These are phyloP conservation scores for Oryza glumipatula DNA, from an alignment of 176 grass and related monocot species.

Conservation along the genomic window DNA sequence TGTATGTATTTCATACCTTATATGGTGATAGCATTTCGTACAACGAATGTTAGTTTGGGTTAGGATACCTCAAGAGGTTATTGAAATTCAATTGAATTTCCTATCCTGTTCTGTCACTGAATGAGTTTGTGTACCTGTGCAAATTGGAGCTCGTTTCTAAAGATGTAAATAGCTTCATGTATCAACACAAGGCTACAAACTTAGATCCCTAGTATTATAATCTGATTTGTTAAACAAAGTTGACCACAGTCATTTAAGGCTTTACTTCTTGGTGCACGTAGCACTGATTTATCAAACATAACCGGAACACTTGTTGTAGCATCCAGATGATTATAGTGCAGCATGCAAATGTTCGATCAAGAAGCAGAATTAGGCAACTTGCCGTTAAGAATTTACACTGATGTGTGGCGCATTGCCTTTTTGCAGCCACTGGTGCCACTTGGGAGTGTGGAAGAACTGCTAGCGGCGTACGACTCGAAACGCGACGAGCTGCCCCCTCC, in stretches of 20 bases:
- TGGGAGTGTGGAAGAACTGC: conserved; percentile 91
- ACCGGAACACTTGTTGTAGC: background rate
- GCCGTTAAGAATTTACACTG: conserved; percentile 28
- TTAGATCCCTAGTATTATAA: background rate
- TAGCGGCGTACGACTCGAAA: conserved; percentile 89
- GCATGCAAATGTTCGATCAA: background rate
- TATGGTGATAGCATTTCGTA: conserved; percentile 12
- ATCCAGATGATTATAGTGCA: background rate
- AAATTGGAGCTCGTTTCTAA: background rate
- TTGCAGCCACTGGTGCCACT: conserved; percentile 91
- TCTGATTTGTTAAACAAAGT: background rate
- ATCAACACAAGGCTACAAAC: background rate
- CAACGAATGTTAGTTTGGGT: conserved; percentile 3
- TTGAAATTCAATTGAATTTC: conserved; percentile 1
- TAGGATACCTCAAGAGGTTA: background rate
- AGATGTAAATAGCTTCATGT: conserved; percentile 6
- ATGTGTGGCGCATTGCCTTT: conserved; percentile 25
- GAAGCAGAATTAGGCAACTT: conserved; percentile 2
- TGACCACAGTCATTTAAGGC: background rate
- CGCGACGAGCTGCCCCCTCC: conserved; percentile 81
- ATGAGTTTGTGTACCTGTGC: background rate
- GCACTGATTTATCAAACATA: conserved; percentile 11
- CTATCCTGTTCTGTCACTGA: background rate
- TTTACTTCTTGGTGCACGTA: background rate
- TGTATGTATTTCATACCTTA: conserved; percentile 12